Base-by-base conservation (phyloP, 805 yeast genomes). In the Hanseniaspora occidentalis region DNA sequence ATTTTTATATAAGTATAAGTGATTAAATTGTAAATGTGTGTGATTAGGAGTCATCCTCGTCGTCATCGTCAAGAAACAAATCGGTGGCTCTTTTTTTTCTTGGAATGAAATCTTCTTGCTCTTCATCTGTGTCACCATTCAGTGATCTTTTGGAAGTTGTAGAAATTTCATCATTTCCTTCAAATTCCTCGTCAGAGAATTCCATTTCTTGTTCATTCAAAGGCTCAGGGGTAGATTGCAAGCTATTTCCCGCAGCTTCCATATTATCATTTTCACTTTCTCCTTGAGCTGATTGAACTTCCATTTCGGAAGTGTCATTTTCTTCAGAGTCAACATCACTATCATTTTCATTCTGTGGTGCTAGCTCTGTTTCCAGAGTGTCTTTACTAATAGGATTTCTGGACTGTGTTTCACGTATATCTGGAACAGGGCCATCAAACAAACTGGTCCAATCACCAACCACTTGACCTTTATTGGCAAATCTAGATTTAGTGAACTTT, bases 401-500 rank as follows among this genome's bases (percentile, higher is more conserved):
- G 6, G 31, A 8, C 14, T 27, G n/a, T 27, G 14, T 26, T 26
- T 36, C 18, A 26, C 8, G 8, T 14, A 26, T 21, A 19, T 25
- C n/a, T 19, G 48, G 48, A 23, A 56, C 42, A 1, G 50, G 41
- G 0, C 62, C 62, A 21, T 47, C 56, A 44, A 60, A 60, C 20
- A 60, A 45, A 13, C 18, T 45, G n/a, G 49, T 31, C 39, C 48
- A 58, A 35, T 53, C 54, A 27, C 43, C 45, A 1, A 11, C 40
- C 2, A 45, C 8, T 3, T 7, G n/a, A 14, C 60, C 60, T 4
- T 45, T 36, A 35, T 50, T 51, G 1, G 41, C 34, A 40, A 54
- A 47, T 46, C 64, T 53, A 38, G 57, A 61, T 3, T 47, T 34
- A 11, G 52, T 40, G 44, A 60, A 60, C 26, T 47, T 47, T 16